Conservation (phyloP, 371 early-diverging fungal species). For the Conidiobolus coronatus region DNA sequence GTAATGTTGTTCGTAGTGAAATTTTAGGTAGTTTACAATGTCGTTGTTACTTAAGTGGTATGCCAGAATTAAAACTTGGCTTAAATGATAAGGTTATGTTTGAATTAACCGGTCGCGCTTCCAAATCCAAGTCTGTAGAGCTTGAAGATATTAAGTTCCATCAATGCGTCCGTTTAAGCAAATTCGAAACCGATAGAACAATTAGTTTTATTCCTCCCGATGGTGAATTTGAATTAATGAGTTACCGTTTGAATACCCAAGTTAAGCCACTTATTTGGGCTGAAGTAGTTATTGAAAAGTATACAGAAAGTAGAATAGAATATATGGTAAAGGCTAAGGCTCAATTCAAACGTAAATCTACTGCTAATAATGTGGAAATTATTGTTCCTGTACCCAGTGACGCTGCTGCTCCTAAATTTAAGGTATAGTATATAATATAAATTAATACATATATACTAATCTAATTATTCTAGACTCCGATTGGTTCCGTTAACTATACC, state of each 20-base stretch:
- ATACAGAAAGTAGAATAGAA: constrained; percentile 83
- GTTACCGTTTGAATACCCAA: constrained; percentile 85
- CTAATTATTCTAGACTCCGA: constrained; percentile 26
- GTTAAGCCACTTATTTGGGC: constrained; percentile 88
- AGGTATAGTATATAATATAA: too few relatives aligned
- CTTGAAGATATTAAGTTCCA: constrained; percentile 99
- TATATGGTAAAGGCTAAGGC: constrained; percentile 91
- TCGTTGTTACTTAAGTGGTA: constrained; percentile 89
- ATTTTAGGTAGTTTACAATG: constrained; percentile 89
- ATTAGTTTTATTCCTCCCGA: constrained; percentile 97
- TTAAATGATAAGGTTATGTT: constrained; percentile 96
- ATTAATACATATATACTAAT: background rate
- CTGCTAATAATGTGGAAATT: constrained; percentile 95
- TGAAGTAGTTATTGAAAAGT: constrained; percentile 80
- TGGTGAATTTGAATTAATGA: constrained; percentile 98
- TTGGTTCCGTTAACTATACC: constrained; percentile 77
- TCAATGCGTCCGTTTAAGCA: constrained; percentile 88
- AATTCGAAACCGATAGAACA: constrained; percentile 91
- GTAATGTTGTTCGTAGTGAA: constrained; percentile 87
- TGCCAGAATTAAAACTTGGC: constrained; percentile 96
- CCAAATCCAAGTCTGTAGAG: constrained; percentile 62
- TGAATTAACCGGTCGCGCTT: constrained; percentile 78
- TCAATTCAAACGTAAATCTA: constrained; percentile 89
- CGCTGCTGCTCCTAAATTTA: constrained; percentile 91
- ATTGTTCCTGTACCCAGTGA: constrained; percentile 92